A percentile compares a stretch with the other conserved stretches of the same genome.
Conservation (phyloP, 495 filamentous ascomycete species). For the Aspergillus cavernicola region DNA sequence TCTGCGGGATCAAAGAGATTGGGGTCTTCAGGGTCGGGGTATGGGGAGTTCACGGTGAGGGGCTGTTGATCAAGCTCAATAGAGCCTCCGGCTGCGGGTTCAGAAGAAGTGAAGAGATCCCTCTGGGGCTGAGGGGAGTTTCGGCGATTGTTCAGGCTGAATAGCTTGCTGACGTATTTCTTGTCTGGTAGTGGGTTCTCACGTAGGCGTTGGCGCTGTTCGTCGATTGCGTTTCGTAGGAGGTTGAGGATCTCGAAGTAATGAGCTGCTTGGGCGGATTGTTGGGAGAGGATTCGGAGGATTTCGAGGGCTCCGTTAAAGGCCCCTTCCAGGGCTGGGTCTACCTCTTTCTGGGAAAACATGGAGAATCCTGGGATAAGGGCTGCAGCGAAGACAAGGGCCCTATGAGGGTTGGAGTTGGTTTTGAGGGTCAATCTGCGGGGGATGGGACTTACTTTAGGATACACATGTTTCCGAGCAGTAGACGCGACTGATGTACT, state of each 20-base stretch:
- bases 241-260: conserved; percentile 35
- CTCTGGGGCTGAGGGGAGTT: neutral
- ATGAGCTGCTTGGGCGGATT: conserved; percentile 40
- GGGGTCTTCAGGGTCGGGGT: neutral
- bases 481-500: conserved; percentile 28
- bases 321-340: conserved; percentile 29
- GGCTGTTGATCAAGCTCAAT: neutral
- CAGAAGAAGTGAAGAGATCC: neutral
- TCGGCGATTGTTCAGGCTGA: conserved; percentile 25
- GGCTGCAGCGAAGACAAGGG: conserved; percentile 40
- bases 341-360: conserved; percentile 33
- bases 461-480: conserved; percentile 37
- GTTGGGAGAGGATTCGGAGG: conserved; percentile 29
- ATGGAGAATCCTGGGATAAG: conserved; percentile 43
- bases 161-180: conserved; percentile 38
- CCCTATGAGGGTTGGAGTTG: conserved; percentile 24
- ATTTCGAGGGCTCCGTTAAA: conserved; percentile 31
- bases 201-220: conserved; percentile 31
- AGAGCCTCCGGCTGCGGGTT: neutral
- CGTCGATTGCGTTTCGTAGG: conserved; percentile 29
- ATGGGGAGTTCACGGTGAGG: neutral
- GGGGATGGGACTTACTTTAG: conserved; percentile 24
- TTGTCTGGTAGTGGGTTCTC: conserved; percentile 28
- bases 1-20: neutral
- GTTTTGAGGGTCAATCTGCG: neutral